A percentile compares a stretch with the other conserved stretches of the same genome.
phyloP scores from a whole-genome alignment of 805 yeast species.

The Lipomyces sp. region DNA sequence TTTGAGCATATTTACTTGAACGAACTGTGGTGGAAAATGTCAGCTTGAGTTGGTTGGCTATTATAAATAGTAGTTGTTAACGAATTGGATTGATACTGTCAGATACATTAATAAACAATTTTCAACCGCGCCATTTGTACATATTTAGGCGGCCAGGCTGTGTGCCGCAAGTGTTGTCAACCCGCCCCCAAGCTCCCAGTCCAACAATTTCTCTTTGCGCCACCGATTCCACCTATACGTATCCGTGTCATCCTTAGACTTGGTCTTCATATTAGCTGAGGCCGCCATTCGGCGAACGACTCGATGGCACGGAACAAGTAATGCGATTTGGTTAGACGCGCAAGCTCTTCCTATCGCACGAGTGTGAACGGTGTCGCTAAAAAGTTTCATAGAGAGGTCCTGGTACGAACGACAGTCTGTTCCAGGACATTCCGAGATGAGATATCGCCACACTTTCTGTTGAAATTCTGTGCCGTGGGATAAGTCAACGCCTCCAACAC shows the following conservation, averaged over 20 bases:
- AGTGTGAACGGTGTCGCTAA: neutral
- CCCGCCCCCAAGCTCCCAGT: neutral
- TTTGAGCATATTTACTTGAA: neutral
- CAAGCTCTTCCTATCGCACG: slow-evolving; percentile 18
- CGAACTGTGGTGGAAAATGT: neutral
- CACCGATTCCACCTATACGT: slow-evolving; percentile 7
- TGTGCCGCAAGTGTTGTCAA: neutral
- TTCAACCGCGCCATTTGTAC: neutral
- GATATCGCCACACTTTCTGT: slow-evolving; percentile 9
- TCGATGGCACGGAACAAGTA: slow-evolving; percentile 20
- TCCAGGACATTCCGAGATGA: neutral
- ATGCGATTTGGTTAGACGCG: slow-evolving; percentile 11
- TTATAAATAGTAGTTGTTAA: neutral
- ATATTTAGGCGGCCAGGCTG: neutral
- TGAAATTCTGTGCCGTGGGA: slow-evolving; percentile 9
- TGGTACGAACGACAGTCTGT: slow-evolving; percentile 1
- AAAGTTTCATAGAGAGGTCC: slow-evolving; percentile 2
- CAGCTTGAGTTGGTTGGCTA: neutral
- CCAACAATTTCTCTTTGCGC: slow-evolving; percentile 6
- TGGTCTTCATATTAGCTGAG: too few species aligned
- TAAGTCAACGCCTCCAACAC: slow-evolving; percentile 7
- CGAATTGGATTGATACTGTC: neutral
- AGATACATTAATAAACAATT: neutral
- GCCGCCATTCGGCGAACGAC: neutral
- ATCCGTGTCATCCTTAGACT: neutral